Percentiles rank a stretch among this genome's conserved stretches.
phyloP scores from a whole-genome alignment of 208 protist genomes.

The Acanthamoeba sp. region DNA sequence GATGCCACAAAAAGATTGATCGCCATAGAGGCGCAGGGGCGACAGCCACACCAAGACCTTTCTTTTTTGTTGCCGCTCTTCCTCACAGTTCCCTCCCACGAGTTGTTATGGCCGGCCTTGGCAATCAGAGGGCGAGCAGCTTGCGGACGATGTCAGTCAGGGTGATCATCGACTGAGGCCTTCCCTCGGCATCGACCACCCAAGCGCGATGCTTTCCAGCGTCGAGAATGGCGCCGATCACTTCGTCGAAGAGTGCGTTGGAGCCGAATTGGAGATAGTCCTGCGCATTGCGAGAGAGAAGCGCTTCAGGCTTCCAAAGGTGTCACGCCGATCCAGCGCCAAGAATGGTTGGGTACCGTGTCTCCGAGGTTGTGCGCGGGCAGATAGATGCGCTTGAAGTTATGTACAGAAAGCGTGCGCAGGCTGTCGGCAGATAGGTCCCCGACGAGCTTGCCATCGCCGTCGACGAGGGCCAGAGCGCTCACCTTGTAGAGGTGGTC shows the following conservation, averaged over 20 bases:
- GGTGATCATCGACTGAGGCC: slow-evolving; percentile 27
- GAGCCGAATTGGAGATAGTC: not conserved
- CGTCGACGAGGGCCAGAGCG: slow-evolving; percentile 45
- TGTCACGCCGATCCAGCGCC: too few relatives aligned
- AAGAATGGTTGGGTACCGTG: too few relatives aligned
- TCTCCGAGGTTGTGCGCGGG: not conserved
- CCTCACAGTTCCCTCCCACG: too few relatives aligned
- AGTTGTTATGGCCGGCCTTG: too few relatives aligned
- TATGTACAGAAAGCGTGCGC: slow-evolving; percentile 54
- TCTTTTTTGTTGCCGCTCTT: too few relatives aligned
- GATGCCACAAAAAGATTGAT: too few relatives aligned
- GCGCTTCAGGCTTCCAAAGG: too few relatives aligned
- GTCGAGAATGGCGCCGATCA: slow-evolving; percentile 33
- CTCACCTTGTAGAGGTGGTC: slow-evolving; percentile 23
- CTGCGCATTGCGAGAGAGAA: too few relatives aligned
- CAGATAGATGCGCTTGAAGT: slow-evolving; percentile 50
- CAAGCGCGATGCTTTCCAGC: slow-evolving; percentile 39
- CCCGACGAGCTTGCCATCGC: slow-evolving; percentile 39
- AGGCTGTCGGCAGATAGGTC: slow-evolving; percentile 55
- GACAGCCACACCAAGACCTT: too few relatives aligned
- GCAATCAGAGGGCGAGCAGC: slow-evolving; percentile 18
- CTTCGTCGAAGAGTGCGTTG: not conserved
- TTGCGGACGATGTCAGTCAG: slow-evolving; percentile 60
- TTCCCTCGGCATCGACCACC: slow-evolving; percentile 47
- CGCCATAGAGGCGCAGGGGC: too few relatives aligned